Evolutionary conservation across 345 rosid species (phyloP).

Genomic region (Moricandia arvensis): DNA sequence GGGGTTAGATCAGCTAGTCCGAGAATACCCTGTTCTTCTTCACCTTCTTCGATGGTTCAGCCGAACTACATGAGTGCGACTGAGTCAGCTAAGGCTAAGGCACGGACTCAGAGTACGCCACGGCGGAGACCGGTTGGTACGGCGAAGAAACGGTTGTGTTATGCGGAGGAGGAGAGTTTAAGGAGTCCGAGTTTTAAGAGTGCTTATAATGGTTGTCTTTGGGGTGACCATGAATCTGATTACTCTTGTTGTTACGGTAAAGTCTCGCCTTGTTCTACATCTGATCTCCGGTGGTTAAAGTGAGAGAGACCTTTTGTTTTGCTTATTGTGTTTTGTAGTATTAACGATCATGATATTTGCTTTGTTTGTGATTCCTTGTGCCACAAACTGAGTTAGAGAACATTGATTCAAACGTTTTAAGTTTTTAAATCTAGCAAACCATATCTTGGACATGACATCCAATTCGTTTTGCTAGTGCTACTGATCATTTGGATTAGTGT

Average conservation of each 20-base stretch:
- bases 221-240: conserved; percentile 46
- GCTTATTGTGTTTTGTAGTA: neutral
- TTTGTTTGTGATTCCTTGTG: neutral
- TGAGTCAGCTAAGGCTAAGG: conserved; percentile 78
- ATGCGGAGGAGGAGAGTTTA: conserved; percentile 49
- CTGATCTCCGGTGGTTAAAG: conserved; percentile 61
- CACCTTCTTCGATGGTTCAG: conserved; percentile 45
- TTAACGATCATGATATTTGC: neutral
- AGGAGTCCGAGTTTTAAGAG: conserved; percentile 80
- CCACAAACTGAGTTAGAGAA: neutral
- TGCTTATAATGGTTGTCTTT: conserved; percentile 47
- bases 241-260: conserved; percentile 50
- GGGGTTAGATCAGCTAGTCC: conserved; percentile 71
- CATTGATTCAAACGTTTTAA: neutral
- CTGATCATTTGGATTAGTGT: no score
- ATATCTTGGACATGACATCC: no score
- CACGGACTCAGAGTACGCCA: conserved; percentile 73
- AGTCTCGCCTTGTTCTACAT: conserved; percentile 68
- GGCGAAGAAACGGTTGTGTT: conserved; percentile 68
- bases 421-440: no score
- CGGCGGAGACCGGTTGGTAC: conserved; percentile 51
- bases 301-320: conserved; percentile 26
- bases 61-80: conserved; percentile 93
- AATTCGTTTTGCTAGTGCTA: no score
- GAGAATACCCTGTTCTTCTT: conserved; percentile 46